These are phyloP conservation scores for Podospora conica DNA, from an alignment of 495 filamentous ascomycete genomes.

Conservation along the genomic window DNA sequence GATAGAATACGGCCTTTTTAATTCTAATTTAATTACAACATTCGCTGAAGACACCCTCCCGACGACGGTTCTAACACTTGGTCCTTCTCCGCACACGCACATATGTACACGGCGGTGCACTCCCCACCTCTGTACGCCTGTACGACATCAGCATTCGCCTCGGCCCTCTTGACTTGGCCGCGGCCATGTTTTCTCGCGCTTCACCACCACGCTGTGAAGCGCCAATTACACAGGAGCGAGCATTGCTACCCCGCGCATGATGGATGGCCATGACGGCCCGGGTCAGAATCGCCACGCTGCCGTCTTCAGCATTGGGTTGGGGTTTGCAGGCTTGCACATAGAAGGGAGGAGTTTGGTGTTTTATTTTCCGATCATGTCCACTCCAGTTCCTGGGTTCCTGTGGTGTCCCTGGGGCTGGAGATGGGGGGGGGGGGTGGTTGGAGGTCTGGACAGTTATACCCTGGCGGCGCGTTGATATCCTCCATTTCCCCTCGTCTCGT, in stretches of 20 bases:
- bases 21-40: constrained; percentile 18
- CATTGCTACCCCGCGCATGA: constrained; percentile 8
- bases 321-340: neutral
- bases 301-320: neutral
- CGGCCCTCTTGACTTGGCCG: neutral
- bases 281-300: neutral
- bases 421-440: neutral
- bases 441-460: constrained; percentile 18
- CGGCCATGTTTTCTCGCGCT: constrained; percentile 3
- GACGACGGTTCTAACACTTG: constrained; percentile 5
- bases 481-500: constrained; percentile 7
- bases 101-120: constrained; percentile 2
- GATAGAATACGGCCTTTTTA: constrained; percentile 25
- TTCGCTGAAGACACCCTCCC: constrained; percentile 12
- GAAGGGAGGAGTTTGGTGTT: neutral
- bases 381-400: neutral
- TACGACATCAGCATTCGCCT: constrained; percentile 1
- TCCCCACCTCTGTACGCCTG: neutral
- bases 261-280: neutral
- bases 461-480: constrained; percentile 22
- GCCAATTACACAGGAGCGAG: constrained; percentile 6
- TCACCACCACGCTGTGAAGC: neutral
- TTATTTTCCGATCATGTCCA: neutral
- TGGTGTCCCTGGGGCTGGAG: neutral
- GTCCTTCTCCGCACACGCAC: neutral